Percentiles rank a stretch among this genome's conserved stretches.
Conservation (phyloP, 1,284 basidiomycete genomes). For the Austroboletus olivaceoglutinosus region DNA sequence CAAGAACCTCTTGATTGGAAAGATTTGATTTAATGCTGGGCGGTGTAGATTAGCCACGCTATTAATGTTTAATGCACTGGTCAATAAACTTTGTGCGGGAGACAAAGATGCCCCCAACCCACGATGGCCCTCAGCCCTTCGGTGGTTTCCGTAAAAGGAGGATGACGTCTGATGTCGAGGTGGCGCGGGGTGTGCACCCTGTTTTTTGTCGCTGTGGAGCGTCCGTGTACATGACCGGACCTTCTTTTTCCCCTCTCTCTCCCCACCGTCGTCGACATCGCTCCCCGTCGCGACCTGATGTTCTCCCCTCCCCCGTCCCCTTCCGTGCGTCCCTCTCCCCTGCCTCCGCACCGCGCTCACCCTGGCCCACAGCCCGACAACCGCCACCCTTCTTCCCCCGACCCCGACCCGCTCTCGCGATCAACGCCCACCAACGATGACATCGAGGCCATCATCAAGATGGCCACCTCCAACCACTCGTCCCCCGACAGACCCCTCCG, state of each 20-base stretch:
- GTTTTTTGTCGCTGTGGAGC: constrained; percentile 37
- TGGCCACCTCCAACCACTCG: constrained; percentile 60
- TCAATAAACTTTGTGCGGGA: too few relatives aligned
- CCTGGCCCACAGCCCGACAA: background rate
- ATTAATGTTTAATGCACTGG: too few relatives aligned
- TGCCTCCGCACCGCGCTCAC: constrained; percentile 8
- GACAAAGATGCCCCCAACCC: too few relatives aligned
- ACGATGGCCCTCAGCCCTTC: too few relatives aligned
- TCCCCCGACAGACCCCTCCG: constrained; percentile 49
- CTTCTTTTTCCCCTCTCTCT: constrained; percentile 8
- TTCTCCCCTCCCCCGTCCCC: constrained; percentile 6
- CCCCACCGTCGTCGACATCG: constrained; percentile 4
- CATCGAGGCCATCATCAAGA: constrained; percentile 79
- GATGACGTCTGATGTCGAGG: constrained; percentile 35
- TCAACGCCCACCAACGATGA: constrained; percentile 62
- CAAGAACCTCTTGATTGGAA: constrained; percentile 79
- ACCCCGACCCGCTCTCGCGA: constrained; percentile 21
- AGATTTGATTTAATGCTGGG: constrained; percentile 59
- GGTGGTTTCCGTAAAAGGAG: constrained; percentile 9
- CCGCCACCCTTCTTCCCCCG: constrained; percentile 7
- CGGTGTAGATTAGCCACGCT: background rate
- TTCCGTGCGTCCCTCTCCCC: constrained; percentile 14
- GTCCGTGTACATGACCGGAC: constrained; percentile 29
- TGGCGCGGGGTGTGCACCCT: constrained; percentile 34
- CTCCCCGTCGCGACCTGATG: background rate